A percentile compares a stretch with the other conserved stretches of the same genome.
Evolutionary conservation across 345 rosid species (phyloP).

Genomic region (Rhizophora apiculata): DNA sequence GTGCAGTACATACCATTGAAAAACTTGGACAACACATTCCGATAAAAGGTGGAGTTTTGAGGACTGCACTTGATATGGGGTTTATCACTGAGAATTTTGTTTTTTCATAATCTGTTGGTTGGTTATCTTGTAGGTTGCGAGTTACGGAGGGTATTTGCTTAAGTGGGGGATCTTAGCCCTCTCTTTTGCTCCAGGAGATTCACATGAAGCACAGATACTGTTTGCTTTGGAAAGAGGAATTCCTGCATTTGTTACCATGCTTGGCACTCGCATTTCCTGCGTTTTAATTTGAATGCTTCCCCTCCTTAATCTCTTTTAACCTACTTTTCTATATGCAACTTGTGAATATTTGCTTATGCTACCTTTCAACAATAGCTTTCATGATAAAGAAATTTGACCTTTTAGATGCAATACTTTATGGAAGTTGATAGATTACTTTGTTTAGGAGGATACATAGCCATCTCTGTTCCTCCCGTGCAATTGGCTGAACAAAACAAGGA

Average conservation of each 20-base stretch:
- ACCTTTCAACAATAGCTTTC: slow-evolving; percentile 15
- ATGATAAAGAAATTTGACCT: slow-evolving; percentile 22
- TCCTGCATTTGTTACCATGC: slow-evolving; percentile 97
- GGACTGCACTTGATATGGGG: slow-evolving; percentile 99
- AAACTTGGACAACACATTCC: slow-evolving; percentile 53
- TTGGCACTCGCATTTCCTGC: slow-evolving; percentile 97
- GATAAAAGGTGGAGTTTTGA: slow-evolving; percentile 54
- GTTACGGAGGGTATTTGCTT: slow-evolving; percentile 80
- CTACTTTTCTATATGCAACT: not conserved
- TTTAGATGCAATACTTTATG: slow-evolving; percentile 86
- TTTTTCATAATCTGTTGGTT: not conserved
- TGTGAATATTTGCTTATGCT: slow-evolving; percentile 5
- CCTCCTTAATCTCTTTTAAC: slow-evolving; percentile 76
- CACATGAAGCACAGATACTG: slow-evolving; percentile 94
- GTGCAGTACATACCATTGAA: slow-evolving; percentile 39
- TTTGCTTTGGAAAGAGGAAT: slow-evolving; percentile 95
- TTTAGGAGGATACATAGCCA: slow-evolving; percentile 87
- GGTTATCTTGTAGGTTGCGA: slow-evolving; percentile 63
- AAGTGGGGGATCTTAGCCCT: slow-evolving; percentile 63
- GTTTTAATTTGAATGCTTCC: slow-evolving; percentile 87
- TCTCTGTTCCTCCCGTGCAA: slow-evolving; percentile 97
- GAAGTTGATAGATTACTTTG: slow-evolving; percentile 91
- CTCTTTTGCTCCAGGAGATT: slow-evolving; percentile 97
- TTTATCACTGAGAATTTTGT: slow-evolving; percentile 1
- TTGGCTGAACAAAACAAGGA: slow-evolving; percentile 97